Evolutionary conservation across 768 basidiomycete genomes (phyloP).

Genomic region (Agrocybe pediades): DNA sequence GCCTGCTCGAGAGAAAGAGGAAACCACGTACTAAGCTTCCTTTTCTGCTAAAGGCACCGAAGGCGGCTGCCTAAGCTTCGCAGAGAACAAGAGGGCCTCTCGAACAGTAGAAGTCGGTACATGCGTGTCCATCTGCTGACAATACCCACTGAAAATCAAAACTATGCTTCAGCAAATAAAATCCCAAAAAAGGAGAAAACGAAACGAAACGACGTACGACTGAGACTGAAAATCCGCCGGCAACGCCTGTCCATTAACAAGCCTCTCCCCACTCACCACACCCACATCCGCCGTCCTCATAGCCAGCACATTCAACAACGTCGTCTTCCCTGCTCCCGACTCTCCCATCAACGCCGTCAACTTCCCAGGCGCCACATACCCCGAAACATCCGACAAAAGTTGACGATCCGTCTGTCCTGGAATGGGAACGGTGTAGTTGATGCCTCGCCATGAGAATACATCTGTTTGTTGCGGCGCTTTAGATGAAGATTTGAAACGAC

Average conservation of each 20-base stretch:
- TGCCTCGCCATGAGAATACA: slow-evolving; percentile 80
- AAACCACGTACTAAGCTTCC: slow-evolving; percentile 68
- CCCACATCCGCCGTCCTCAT: slow-evolving; percentile 48
- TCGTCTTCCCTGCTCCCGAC: slow-evolving; percentile 57
- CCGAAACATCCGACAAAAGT: slow-evolving; percentile 72
- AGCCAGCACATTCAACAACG: slow-evolving; percentile 59
- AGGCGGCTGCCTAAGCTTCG: slow-evolving; percentile 75
- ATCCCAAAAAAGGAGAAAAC: background rate
- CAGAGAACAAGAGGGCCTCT: slow-evolving; percentile 82
- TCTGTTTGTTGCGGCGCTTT: slow-evolving; percentile 38
- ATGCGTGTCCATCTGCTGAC: slow-evolving; percentile 86
- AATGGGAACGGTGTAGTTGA: slow-evolving; percentile 71
- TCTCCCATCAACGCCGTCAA: slow-evolving; percentile 79
- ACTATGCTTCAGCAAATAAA: background rate
- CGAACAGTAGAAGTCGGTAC: slow-evolving; percentile 77
- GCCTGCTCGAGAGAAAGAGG: slow-evolving; percentile 29
- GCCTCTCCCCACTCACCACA: slow-evolving; percentile 50
- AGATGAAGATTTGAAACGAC: too few relatives aligned
- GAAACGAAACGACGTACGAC: slow-evolving; percentile 34
- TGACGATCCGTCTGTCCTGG: slow-evolving; percentile 42
- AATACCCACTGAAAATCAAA: slow-evolving; percentile 55
- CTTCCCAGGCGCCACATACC: slow-evolving; percentile 82
- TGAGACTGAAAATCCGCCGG: slow-evolving; percentile 66
- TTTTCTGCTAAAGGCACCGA: slow-evolving; percentile 71
- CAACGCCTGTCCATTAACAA: slow-evolving; percentile 55